Evolutionary conservation across 345 rosid species (phyloP).

Genomic region (Eucalyptus tenuipes): DNA sequence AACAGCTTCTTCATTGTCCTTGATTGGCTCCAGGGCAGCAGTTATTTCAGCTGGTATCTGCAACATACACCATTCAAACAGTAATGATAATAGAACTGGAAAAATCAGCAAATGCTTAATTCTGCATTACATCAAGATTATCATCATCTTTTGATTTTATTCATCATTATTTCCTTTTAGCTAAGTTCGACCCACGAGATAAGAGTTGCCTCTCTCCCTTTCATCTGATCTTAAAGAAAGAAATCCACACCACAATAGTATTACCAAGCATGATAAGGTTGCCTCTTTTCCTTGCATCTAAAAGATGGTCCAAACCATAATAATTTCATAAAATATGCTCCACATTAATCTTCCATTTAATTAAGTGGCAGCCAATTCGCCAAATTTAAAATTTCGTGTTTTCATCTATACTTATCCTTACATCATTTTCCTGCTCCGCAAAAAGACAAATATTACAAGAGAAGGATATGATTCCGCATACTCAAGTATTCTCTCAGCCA

Average conservation of each 20-base stretch:
- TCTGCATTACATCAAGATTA: neutral
- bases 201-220: neutral
- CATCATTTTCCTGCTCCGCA: neutral
- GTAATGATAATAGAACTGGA: neutral
- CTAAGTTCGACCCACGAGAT: neutral
- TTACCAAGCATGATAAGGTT: neutral
- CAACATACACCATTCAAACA: neutral
- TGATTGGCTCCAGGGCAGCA: conserved; percentile 90
- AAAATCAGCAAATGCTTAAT: neutral
- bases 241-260: neutral
- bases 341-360: neutral
- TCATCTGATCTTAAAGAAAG: neutral
- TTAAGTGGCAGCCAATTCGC: neutral
- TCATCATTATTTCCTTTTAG: neutral
- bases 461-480: neutral
- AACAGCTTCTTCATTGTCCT: conserved; percentile 97
- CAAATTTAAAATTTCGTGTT: neutral
- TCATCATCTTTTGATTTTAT: neutral
- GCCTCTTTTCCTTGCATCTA: neutral
- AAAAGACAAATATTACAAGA: neutral
- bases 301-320: neutral
- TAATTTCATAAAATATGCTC: neutral
- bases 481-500: neutral
- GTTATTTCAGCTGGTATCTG: conserved; percentile 79
- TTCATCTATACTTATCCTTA: neutral